Percentiles rank a stretch among this genome's conserved stretches.
phyloP scores from a whole-genome alignment of 352 stramenopile genomes.

The Globisporangium irregulare region DNA sequence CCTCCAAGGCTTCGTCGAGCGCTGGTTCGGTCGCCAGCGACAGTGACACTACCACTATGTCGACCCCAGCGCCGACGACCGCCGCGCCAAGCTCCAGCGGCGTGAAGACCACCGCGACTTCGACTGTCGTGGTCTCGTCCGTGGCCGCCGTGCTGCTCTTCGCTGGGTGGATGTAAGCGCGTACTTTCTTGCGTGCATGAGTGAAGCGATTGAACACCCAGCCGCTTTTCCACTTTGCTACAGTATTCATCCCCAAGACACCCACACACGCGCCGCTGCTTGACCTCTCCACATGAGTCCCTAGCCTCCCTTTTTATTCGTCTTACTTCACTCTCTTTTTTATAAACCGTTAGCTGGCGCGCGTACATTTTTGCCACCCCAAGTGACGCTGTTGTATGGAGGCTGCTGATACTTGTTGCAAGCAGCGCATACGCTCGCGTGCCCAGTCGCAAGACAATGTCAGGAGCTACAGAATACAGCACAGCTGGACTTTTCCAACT shows the following conservation, averaged over 20 bases:
- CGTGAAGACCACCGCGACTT: not conserved
- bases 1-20: not conserved
- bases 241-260: not conserved
- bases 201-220: too few species aligned
- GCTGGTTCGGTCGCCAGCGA: not conserved
- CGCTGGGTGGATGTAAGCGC: slow-evolving; percentile 14
- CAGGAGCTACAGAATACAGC: too few species aligned
- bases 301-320: not conserved
- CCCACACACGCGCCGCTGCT: not conserved
- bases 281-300: not conserved
- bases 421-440: too few species aligned
- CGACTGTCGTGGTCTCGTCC: slow-evolving; percentile 8
- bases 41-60: not conserved
- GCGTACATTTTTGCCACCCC: slow-evolving; percentile 3
- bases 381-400: too few species aligned
- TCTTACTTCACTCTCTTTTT: not conserved
- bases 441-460: too few species aligned
- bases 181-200: too few species aligned
- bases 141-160: slow-evolving; percentile 6
- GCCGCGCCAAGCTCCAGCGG: not conserved
- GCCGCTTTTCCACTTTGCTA: not conserved
- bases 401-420: too few species aligned
- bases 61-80: slow-evolving; percentile 8
- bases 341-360: slow-evolving; percentile 4
- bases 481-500: too few species aligned